A percentile compares a stretch with the other conserved stretches of the same genome.
These are phyloP conservation scores for Mycena albidolilacea DNA, from an alignment of 768 basidiomycete genomes.

Conservation along the genomic window DNA sequence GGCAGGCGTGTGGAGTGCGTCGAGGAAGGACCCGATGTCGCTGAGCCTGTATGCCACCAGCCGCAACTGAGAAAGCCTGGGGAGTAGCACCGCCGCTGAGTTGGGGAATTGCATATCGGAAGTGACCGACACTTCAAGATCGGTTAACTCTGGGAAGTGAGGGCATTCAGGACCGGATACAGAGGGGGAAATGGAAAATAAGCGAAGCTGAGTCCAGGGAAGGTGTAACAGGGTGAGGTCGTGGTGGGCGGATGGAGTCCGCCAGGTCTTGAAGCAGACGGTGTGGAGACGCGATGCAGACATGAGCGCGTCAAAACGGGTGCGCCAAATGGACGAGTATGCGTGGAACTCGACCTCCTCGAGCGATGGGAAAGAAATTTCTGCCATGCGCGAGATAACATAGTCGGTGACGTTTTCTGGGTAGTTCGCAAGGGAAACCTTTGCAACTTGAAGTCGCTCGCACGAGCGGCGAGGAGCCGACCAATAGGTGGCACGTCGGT, in stretches of 20 bases:
- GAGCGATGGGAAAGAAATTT: neutral
- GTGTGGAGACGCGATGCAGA: neutral
- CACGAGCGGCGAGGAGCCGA: neutral
- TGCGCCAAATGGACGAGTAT: neutral
- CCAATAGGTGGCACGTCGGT: neutral
- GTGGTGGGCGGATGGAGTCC: neutral
- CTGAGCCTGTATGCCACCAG: neutral
- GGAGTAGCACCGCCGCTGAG: no score
- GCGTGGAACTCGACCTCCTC: slow-evolving; percentile 1
- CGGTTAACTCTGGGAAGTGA: neutral
- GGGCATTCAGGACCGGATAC: neutral
- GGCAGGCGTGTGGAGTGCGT: neutral
- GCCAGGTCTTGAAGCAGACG: neutral
- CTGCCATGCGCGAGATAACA: neutral
- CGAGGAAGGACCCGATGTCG: neutral
- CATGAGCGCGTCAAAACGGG: neutral
- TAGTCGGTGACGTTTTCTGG: neutral
- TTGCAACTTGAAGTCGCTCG: neutral
- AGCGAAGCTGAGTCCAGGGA: neutral
- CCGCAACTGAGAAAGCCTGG: neutral
- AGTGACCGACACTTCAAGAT: neutral
- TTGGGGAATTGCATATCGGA: neutral
- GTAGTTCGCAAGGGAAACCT: neutral
- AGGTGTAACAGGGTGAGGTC: neutral
- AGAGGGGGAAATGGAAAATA: neutral